Evolutionary conservation across 768 basidiomycete genomes (phyloP).

Genomic region (Lactarius evosmus): DNA sequence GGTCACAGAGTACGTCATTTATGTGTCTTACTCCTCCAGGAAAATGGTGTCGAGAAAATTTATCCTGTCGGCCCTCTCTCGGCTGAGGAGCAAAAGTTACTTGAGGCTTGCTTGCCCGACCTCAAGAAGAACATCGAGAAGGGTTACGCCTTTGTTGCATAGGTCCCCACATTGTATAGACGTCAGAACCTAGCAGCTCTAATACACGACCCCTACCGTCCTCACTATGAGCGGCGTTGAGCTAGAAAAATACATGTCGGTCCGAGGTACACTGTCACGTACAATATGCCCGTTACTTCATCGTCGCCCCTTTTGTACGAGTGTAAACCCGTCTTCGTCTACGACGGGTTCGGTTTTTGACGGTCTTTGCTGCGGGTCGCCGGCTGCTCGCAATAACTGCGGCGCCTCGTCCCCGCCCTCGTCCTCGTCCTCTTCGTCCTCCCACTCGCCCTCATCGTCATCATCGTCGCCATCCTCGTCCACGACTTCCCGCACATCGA

Average conservation of each 20-base stretch:
- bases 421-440: conserved; percentile 35
- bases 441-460: conserved; percentile 44
- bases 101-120: conserved; percentile 85
- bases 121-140: conserved; percentile 98
- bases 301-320: conserved; percentile 54
- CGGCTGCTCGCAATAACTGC: conserved; percentile 45
- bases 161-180: conserved; percentile 24
- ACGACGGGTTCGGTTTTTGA: conserved; percentile 63
- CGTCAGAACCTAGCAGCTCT: conserved; percentile 13
- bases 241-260: conserved; percentile 3
- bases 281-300: conserved; percentile 27
- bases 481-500: conserved; percentile 44
- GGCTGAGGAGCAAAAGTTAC: conserved; percentile 77
- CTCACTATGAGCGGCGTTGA: conserved; percentile 14
- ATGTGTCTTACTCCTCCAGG: conserved; percentile 38
- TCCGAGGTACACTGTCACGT: neutral
- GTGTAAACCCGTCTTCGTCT: conserved; percentile 91
- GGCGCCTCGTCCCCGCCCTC: conserved; percentile 56
- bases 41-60: conserved; percentile 91
- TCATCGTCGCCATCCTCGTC: conserved; percentile 45
- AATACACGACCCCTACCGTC: conserved; percentile 14
- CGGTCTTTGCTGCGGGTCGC: conserved; percentile 28
- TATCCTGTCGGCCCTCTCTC: conserved; percentile 77
- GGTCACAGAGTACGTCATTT: conserved; percentile 1
- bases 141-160: conserved; percentile 72